phyloP scores from a whole-genome alignment of 2,329 filamentous ascomycete genomes.

The Epichloe gansuensis region DNA sequence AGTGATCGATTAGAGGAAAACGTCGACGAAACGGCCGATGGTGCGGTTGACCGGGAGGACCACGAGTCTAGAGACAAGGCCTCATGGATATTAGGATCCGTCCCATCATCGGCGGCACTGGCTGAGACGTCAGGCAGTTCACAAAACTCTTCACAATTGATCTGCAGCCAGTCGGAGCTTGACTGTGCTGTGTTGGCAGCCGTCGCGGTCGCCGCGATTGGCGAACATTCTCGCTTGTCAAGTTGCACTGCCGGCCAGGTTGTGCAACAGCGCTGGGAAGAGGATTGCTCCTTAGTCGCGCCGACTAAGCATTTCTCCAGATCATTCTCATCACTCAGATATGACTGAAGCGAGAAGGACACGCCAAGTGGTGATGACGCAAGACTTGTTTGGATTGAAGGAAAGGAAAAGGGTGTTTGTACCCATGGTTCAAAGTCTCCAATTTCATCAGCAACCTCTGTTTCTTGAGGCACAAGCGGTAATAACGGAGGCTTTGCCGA shows the following conservation, averaged over 20 bases:
- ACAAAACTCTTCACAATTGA: neutral
- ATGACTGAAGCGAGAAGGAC: neutral
- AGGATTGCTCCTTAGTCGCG: neutral
- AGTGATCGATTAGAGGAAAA: neutral
- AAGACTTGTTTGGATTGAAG: neutral
- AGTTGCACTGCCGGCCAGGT: neutral
- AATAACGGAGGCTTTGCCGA: neutral
- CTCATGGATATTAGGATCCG: neutral
- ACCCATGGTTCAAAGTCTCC: neutral
- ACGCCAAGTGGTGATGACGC: neutral
- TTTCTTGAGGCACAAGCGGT: conserved; percentile 1
- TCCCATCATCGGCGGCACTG: neutral
- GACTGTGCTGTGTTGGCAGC: neutral
- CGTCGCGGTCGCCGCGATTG: neutral
- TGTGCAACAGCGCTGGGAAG: neutral
- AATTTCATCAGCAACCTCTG: neutral
- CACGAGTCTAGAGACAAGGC: neutral
- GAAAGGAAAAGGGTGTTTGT: neutral
- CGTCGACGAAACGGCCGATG: neutral
- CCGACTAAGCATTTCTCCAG: conserved; percentile 1
- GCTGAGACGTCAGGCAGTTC: neutral
- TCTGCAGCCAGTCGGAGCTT: neutral
- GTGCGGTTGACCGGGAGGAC: neutral
- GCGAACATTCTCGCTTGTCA: neutral
- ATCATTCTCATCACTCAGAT: conserved; percentile 2